phyloP scores from a whole-genome alignment of 23 red algal genomes.

The Agarophyton chilense region DNA sequence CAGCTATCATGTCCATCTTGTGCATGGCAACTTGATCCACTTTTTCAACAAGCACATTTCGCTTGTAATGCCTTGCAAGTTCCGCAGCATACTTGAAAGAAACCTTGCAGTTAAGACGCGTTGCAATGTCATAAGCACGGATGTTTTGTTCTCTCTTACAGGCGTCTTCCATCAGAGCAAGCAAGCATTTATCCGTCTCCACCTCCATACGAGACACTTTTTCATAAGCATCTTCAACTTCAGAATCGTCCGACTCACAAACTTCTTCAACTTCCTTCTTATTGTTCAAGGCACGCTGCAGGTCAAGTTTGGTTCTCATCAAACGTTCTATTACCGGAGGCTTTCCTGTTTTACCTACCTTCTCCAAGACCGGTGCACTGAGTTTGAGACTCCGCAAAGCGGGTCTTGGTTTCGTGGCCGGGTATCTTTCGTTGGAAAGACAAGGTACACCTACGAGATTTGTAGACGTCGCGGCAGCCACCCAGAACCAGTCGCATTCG shows the following conservation, averaged over 20 bases:
- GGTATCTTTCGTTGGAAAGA: constrained; percentile 47
- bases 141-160: constrained; percentile 63
- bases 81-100: constrained; percentile 67
- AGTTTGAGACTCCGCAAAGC: constrained; percentile 40
- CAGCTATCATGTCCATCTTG: constrained; percentile 32
- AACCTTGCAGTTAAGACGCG: constrained; percentile 59
- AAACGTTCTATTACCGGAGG: constrained; percentile 27
- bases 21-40: constrained; percentile 62
- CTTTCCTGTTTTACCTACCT: constrained; percentile 33
- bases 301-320: constrained; percentile 34
- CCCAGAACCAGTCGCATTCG: constrained; percentile 71
- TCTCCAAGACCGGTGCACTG: constrained; percentile 46
- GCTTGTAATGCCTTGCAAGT: constrained; percentile 78
- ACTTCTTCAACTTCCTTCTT: constrained; percentile 48
- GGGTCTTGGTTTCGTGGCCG: constrained; percentile 41
- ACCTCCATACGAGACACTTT: constrained; percentile 15
- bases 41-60: constrained; percentile 38
- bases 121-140: constrained; percentile 80
- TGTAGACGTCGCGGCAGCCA: constrained; percentile 44
- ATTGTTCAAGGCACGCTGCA: constrained; percentile 30
- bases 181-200: constrained; percentile 79
- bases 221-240: constrained; percentile 42
- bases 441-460: constrained; percentile 35
- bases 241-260: constrained; percentile 55
- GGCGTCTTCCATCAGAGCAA: constrained; percentile 84